These are phyloP conservation scores for Acacia pycnantha DNA, from an alignment of 331 rosid genomes.

Conservation along the genomic window DNA sequence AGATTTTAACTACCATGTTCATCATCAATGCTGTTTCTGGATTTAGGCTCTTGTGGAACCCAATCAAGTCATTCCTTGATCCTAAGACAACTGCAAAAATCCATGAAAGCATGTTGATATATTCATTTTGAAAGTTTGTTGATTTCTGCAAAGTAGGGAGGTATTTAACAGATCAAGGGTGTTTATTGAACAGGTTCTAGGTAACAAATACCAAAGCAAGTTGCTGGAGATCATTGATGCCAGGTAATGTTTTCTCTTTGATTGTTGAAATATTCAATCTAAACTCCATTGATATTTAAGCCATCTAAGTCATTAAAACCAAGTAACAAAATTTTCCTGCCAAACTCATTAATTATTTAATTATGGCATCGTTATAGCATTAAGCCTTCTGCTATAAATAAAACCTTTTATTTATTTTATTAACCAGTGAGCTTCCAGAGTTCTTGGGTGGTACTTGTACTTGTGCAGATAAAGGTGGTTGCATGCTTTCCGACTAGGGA, in stretches of 20 bases:
- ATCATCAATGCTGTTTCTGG: conserved; percentile 99
- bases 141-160: conserved; percentile 14
- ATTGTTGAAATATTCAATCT: conserved; percentile 1
- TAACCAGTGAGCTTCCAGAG: conserved; percentile 87
- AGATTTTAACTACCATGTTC: too few species aligned
- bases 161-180: conserved; percentile 27
- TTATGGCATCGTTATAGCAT: not conserved
- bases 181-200: conserved; percentile 64
- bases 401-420: conserved; percentile 10
- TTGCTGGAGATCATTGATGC: conserved; percentile 96
- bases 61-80: conserved; percentile 89
- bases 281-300: not conserved
- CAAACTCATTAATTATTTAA: too few species aligned
- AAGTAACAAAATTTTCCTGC: not conserved
- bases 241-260: conserved; percentile 41
- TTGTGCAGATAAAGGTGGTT: conserved; percentile 91
- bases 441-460: conserved; percentile 93
- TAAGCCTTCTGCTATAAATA: not conserved
- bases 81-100: conserved; percentile 93
- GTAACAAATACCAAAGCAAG: conserved; percentile 94
- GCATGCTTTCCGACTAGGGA: conserved; percentile 98
- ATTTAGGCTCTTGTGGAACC: conserved; percentile 94
- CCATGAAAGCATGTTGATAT: conserved; percentile 50
- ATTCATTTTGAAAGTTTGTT: not conserved
- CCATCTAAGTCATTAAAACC: conserved; percentile 6